Evolutionary conservation across 768 basidiomycete species (phyloP).

Genomic region (Kwoniella bestiolae): DNA sequence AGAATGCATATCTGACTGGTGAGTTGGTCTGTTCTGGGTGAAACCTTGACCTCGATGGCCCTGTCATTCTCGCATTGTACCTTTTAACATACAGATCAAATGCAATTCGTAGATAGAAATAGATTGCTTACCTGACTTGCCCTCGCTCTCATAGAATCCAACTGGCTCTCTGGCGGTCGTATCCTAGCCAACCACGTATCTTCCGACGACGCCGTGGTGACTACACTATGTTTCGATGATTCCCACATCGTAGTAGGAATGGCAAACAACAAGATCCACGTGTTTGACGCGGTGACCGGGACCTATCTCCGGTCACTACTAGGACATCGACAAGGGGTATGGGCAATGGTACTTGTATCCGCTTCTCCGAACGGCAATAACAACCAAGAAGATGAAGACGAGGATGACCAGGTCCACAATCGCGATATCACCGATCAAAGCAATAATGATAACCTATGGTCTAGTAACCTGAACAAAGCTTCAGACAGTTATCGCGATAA

Average conservation of each 20-base stretch:
- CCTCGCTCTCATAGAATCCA: slow-evolving; percentile 71
- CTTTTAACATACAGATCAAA: too few relatives aligned
- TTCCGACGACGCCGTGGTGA: slow-evolving; percentile 72
- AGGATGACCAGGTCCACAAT: slow-evolving; percentile 60
- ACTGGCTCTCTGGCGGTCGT: slow-evolving; percentile 77
- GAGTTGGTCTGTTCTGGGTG: too few relatives aligned
- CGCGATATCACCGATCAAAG: background rate
- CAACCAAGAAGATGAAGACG: slow-evolving; percentile 2
- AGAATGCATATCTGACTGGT: slow-evolving; percentile 73
- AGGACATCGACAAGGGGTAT: slow-evolving; percentile 89
- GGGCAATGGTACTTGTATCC: slow-evolving; percentile 81
- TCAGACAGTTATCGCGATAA: slow-evolving; percentile 32
- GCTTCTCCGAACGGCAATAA: slow-evolving; percentile 40
- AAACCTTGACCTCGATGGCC: too few relatives aligned
- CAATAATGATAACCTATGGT: background rate
- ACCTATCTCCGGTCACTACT: slow-evolving; percentile 74
- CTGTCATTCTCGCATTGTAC: too few relatives aligned
- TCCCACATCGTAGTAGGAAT: slow-evolving; percentile 88
- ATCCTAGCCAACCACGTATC: slow-evolving; percentile 68
- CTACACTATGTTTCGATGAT: slow-evolving; percentile 79
- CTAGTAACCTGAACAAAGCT: slow-evolving; percentile 3
- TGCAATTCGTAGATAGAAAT: too few relatives aligned
- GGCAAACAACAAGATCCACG: slow-evolving; percentile 79
- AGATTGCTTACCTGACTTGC: slow-evolving; percentile 1
- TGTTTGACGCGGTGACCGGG: slow-evolving; percentile 81